A percentile compares a stretch with the other conserved stretches of the same genome.
Evolutionary conservation across 768 basidiomycete species (phyloP).

Genomic region (Pisolithus tinctorius): DNA sequence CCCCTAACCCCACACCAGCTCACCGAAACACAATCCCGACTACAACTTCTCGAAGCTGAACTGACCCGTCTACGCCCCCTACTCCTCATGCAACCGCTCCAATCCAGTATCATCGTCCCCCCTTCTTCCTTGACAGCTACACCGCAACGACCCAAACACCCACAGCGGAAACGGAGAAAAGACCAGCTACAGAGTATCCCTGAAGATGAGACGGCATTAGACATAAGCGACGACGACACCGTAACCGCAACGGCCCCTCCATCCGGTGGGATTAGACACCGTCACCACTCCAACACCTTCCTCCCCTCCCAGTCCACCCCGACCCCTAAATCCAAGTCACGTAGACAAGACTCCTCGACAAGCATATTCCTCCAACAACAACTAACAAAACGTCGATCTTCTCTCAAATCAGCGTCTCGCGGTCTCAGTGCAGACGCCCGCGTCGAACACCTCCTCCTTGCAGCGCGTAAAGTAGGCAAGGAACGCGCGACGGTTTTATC

Average conservation of each 20-base stretch:
- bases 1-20: constrained; percentile 35
- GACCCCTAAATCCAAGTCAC: constrained; percentile 18
- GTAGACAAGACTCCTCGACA: constrained; percentile 13
- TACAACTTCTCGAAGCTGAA: constrained; percentile 55
- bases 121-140: not conserved
- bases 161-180: constrained; percentile 22
- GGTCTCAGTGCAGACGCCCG: constrained; percentile 56
- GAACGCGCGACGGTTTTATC: constrained; percentile 51
- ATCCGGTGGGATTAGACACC: constrained; percentile 4
- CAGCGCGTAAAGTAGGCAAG: constrained; percentile 63
- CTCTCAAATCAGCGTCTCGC: constrained; percentile 20
- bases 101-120: constrained; percentile 14
- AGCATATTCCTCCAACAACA: constrained; percentile 6
- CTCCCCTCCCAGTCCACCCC: constrained; percentile 12
- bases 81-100: constrained; percentile 55
- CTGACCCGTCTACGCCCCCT: constrained; percentile 59
- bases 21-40: constrained; percentile 46
- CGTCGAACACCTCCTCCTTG: constrained; percentile 63
- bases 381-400: constrained; percentile 18
- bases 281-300: constrained; percentile 13
- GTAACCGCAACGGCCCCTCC: constrained; percentile 1
- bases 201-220: constrained; percentile 21
- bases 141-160: constrained; percentile 16
- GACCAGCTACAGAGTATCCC: constrained; percentile 7
- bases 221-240: constrained; percentile 20